phyloP scores from a whole-genome alignment of 208 protist species.

The Wallacemonas sp. region DNA sequence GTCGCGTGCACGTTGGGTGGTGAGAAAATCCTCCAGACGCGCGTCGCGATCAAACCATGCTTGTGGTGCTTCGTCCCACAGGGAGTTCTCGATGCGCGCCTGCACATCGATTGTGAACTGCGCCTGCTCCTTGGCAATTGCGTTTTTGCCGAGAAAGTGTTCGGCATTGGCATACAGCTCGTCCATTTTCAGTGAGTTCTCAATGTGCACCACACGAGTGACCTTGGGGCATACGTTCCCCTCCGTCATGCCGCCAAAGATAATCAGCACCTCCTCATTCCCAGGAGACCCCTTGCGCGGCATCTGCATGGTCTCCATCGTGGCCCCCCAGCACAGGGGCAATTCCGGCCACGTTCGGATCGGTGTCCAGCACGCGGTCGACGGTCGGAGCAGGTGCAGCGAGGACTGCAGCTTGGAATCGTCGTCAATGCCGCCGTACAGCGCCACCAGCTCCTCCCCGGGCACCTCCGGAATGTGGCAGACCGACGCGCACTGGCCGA shows the following conservation, averaged over 20 bases:
- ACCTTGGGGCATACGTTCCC: slow-evolving; percentile 22
- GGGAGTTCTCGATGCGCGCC: no score
- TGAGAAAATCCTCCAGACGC: no score
- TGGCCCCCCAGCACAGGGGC: neutral
- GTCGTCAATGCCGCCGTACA: slow-evolving; percentile 11
- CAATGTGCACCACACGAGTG: slow-evolving; percentile 52
- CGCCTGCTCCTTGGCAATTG: neutral
- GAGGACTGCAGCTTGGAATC: neutral
- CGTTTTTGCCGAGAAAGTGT: slow-evolving; percentile 18
- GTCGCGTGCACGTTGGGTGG: no score
- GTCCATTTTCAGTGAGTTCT: slow-evolving; percentile 27
- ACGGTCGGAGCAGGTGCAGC: neutral
- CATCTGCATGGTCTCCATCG: slow-evolving; percentile 7
- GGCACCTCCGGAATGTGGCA: slow-evolving; percentile 18
- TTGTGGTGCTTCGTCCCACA: no score
- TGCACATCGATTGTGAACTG: no score
- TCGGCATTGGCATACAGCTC: slow-evolving; percentile 21
- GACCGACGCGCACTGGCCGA: slow-evolving; percentile 51
- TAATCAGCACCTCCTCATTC: slow-evolving; percentile 60
- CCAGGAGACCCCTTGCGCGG: neutral
- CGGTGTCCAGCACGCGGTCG: neutral
- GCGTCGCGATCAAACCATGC: no score
- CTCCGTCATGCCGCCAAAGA: slow-evolving; percentile 73
- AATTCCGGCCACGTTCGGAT: neutral
- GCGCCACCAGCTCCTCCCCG: neutral